Evolutionary conservation across 2,329 filamentous ascomycete species (phyloP).

Genomic region (Volutella citrinella): DNA sequence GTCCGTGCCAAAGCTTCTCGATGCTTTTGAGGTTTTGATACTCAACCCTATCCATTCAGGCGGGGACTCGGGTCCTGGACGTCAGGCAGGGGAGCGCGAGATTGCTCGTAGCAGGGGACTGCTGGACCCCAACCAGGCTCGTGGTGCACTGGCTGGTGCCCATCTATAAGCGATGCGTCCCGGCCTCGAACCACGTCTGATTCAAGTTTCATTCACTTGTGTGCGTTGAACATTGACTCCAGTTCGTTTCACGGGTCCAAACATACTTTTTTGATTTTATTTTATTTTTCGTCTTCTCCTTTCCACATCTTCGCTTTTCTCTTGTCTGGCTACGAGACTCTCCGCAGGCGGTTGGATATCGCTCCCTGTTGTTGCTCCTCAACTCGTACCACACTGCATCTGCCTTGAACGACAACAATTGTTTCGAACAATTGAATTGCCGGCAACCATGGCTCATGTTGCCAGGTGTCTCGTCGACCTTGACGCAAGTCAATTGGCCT

Average conservation of each 20-base stretch:
- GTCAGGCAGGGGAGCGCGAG: constrained; percentile 12
- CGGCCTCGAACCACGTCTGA: too few species aligned
- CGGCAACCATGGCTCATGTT: constrained; percentile 65
- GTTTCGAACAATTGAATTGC: too few species aligned
- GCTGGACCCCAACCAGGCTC: constrained; percentile 16
- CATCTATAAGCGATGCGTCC: constrained; percentile 20
- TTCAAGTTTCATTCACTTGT: too few species aligned
- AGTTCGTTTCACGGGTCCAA: constrained; percentile 23
- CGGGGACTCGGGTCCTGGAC: constrained; percentile 13
- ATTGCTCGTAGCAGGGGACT: constrained; percentile 19
- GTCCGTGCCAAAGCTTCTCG: constrained; percentile 19
- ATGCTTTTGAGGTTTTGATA: constrained; percentile 17
- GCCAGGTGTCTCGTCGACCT: constrained; percentile 54
- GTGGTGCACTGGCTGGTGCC: constrained; percentile 11
- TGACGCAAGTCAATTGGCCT: constrained; percentile 47
- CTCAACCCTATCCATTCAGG: too few species aligned
- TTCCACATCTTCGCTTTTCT: too few species aligned
- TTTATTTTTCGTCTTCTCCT: too few species aligned
- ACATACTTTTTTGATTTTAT: constrained; percentile 21
- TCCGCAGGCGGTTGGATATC: too few species aligned
- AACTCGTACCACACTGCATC: too few species aligned
- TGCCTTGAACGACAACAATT: too few species aligned
- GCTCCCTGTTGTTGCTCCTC: too few species aligned
- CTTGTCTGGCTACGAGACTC: too few species aligned
- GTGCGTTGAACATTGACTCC: constrained; percentile 16